These are phyloP conservation scores for Volvox reticuliferus DNA, from an alignment of 139 green algal genomes.

Conservation along the genomic window DNA sequence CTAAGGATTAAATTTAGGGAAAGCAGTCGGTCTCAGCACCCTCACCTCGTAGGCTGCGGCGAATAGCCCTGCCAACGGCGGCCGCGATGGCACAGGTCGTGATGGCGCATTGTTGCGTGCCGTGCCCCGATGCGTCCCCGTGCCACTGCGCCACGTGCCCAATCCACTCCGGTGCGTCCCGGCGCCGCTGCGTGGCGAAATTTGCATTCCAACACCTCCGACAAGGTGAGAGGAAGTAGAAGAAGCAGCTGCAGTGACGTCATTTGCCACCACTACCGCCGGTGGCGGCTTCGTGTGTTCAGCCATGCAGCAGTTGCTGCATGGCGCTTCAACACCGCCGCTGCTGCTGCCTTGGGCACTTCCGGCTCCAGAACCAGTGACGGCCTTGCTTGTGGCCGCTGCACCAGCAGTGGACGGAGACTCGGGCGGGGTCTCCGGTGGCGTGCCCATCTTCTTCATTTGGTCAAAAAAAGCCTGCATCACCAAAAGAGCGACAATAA, in stretches of 20 bases:
- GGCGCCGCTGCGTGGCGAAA: neutral
- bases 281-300: neutral
- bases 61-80: conserved; percentile 5
- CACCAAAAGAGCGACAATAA: neutral
- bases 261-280: neutral
- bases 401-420: neutral
- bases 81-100: conserved; percentile 2
- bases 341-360: neutral
- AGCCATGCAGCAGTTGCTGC: neutral
- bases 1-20: neutral
- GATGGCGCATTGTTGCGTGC: neutral
- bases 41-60: neutral
- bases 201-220: neutral
- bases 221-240: no score
- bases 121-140: conserved; percentile 2
- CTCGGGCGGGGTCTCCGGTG: neutral
- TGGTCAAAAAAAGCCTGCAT: conserved; percentile 12
- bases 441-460: neutral
- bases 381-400: neutral
- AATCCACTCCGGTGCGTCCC: neutral
- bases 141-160: neutral
- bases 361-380: neutral
- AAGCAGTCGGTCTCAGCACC: neutral
- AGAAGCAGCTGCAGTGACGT: neutral
- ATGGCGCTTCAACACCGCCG: neutral